Conservation (phyloP, 805 yeast genomes). For the Yamadazyma sp. region DNA sequence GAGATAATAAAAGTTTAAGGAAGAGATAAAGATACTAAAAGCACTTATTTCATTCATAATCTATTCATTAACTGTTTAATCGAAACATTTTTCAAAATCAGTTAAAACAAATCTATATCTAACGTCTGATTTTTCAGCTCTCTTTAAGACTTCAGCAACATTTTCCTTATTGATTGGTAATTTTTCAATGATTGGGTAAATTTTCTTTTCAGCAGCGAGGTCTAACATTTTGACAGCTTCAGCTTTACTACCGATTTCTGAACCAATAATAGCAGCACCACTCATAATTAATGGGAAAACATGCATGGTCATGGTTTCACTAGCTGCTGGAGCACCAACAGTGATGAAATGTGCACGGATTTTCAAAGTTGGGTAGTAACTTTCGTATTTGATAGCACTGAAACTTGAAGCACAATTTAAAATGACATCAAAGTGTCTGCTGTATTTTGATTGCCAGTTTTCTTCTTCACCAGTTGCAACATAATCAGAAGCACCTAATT, state of each 20-base stretch:
- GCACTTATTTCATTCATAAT: too few species aligned
- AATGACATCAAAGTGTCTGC: slow-evolving; percentile 46
- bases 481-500: slow-evolving; percentile 31
- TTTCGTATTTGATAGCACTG: slow-evolving; percentile 45
- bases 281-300: slow-evolving; percentile 22
- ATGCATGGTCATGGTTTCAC: slow-evolving; percentile 18
- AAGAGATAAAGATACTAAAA: too few species aligned
- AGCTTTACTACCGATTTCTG: slow-evolving; percentile 30
- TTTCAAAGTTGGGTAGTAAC: slow-evolving; percentile 35
- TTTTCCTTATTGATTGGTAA: slow-evolving; percentile 32
- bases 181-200: slow-evolving; percentile 34
- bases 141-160: slow-evolving; percentile 28
- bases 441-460: slow-evolving; percentile 35
- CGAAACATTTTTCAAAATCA: slow-evolving; percentile 41
- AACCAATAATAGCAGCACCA: slow-evolving; percentile 26
- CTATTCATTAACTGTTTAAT: too few species aligned
- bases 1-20: too few species aligned
- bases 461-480: slow-evolving; percentile 51
- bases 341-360: slow-evolving; percentile 21
- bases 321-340: slow-evolving; percentile 27
- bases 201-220: slow-evolving; percentile 32
- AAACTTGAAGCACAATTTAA: slow-evolving; percentile 53
- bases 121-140: slow-evolving; percentile 31
- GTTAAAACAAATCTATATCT: slow-evolving; percentile 56
- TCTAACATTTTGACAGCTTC: slow-evolving; percentile 37